Evolutionary conservation across 2,329 filamentous ascomycete species (phyloP).

Genomic region (Calonectria honghensis): DNA sequence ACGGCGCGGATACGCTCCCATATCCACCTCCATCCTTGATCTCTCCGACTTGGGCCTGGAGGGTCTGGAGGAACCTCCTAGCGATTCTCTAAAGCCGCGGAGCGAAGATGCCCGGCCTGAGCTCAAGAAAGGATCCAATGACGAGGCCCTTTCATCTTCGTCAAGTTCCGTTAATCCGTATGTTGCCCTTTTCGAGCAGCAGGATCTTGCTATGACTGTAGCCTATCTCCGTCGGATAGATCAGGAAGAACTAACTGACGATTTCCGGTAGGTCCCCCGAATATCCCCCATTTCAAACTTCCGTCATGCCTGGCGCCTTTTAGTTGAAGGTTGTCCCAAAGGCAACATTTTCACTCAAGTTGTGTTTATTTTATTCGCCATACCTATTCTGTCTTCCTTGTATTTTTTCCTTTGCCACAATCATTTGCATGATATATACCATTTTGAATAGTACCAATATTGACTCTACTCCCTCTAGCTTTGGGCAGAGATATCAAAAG

Average conservation of each 20-base stretch:
- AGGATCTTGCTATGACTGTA: slow-evolving; percentile 56
- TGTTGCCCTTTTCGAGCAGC: slow-evolving; percentile 56
- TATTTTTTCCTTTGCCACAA: background rate
- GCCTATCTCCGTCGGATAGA: slow-evolving; percentile 56
- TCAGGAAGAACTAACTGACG: slow-evolving; percentile 55
- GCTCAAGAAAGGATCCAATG: background rate
- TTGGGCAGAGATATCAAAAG: slow-evolving; percentile 61
- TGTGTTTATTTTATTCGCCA: slow-evolving; percentile 3
- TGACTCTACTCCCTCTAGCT: slow-evolving; percentile 42
- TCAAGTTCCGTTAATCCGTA: slow-evolving; percentile 55
- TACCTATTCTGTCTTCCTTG: slow-evolving; percentile 13
- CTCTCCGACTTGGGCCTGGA: slow-evolving; percentile 40
- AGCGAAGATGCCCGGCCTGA: background rate
- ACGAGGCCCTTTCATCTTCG: slow-evolving; percentile 40
- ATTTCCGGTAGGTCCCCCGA: slow-evolving; percentile 56
- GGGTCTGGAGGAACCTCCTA: slow-evolving; percentile 16
- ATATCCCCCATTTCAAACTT: slow-evolving; percentile 25
- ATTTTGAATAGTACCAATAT: slow-evolving; percentile 39
- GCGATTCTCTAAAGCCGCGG: slow-evolving; percentile 2
- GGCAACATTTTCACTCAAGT: background rate
- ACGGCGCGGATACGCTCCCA: slow-evolving; percentile 47
- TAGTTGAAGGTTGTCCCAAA: slow-evolving; percentile 25
- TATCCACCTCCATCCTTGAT: slow-evolving; percentile 48
- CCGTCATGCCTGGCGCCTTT: slow-evolving; percentile 38
- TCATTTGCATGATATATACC: background rate